Conservation (phyloP, 805 yeast species). For the Metschnikowia reukaufii region DNA sequence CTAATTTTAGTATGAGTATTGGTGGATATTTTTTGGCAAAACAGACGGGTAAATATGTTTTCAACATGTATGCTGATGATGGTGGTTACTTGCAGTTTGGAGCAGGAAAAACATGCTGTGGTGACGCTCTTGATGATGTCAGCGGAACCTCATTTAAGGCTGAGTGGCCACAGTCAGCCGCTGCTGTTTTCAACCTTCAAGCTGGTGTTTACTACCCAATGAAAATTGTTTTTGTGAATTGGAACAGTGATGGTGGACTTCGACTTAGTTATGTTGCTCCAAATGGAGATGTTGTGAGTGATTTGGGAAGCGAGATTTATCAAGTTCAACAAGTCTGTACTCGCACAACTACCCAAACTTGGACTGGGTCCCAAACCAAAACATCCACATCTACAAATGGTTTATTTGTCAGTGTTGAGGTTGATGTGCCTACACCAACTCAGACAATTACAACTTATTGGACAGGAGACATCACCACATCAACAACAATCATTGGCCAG, state of each 20-base stretch:
- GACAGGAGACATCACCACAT: constrained; percentile 12
- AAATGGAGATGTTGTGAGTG: background rate
- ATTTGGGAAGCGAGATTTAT: constrained; percentile 5
- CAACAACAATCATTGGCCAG: constrained; percentile 7
- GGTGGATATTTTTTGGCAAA: constrained; percentile 12
- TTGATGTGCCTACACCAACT: constrained; percentile 19
- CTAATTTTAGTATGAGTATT: constrained; percentile 9
- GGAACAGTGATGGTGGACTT: constrained; percentile 7
- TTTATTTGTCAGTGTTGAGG: constrained; percentile 11
- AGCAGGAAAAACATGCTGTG: constrained; percentile 7
- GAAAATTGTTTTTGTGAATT: constrained; percentile 7
- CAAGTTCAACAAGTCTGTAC: background rate
- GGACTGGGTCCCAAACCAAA: constrained; percentile 3
- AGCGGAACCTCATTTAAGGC: constrained; percentile 8
- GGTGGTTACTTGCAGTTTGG: constrained; percentile 11
- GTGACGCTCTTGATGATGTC: constrained; percentile 6
- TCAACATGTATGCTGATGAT: constrained; percentile 8
- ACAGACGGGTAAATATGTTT: constrained; percentile 8
- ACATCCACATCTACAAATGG: constrained; percentile 6
- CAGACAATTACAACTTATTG: constrained; percentile 17
- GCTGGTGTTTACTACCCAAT: constrained; percentile 11
- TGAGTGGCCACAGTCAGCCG: constrained; percentile 2
- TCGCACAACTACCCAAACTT: constrained; percentile 4
- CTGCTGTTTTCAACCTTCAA: background rate
- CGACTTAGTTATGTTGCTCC: constrained; percentile 5